Conservation (phyloP, 2,329 filamentous ascomycete species). For the Leptodontidium sp. region DNA sequence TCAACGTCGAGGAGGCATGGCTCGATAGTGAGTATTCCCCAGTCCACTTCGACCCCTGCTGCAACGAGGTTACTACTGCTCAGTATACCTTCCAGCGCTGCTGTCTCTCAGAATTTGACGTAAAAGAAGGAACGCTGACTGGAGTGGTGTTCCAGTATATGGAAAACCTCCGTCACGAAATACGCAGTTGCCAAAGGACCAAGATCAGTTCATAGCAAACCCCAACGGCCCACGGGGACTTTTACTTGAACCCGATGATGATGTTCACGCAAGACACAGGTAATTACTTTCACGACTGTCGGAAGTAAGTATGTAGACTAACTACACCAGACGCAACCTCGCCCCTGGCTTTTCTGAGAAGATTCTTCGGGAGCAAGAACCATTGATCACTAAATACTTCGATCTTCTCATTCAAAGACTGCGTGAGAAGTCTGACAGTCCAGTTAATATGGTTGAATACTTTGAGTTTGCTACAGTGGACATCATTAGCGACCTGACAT, state of each 20-base stretch:
- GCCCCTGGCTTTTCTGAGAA: slow-evolving; percentile 46
- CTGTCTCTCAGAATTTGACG: no score
- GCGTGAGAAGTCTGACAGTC: slow-evolving; percentile 31
- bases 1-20: slow-evolving; percentile 44
- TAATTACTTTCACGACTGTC: neutral
- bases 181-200: slow-evolving; percentile 21
- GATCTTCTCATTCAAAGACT: slow-evolving; percentile 50
- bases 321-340: slow-evolving; percentile 35
- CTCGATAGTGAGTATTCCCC: slow-evolving; percentile 24
- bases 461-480: slow-evolving; percentile 50
- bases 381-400: slow-evolving; percentile 50
- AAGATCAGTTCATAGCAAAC: neutral
- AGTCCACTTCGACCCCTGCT: no score
- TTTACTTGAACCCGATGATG: slow-evolving; percentile 23
- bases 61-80: no score
- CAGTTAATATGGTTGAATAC: slow-evolving; percentile 46
- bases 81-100: no score
- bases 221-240: slow-evolving; percentile 13
- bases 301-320: no score
- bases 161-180: slow-evolving; percentile 13
- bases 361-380: slow-evolving; percentile 46
- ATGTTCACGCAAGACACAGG: slow-evolving; percentile 16
- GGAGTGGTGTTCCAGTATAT: neutral
- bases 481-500: slow-evolving; percentile 53
- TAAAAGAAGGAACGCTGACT: neutral